Base-by-base conservation (phyloP, 2,329 filamentous ascomycete species). In the Exophiala spinifera region DNA sequence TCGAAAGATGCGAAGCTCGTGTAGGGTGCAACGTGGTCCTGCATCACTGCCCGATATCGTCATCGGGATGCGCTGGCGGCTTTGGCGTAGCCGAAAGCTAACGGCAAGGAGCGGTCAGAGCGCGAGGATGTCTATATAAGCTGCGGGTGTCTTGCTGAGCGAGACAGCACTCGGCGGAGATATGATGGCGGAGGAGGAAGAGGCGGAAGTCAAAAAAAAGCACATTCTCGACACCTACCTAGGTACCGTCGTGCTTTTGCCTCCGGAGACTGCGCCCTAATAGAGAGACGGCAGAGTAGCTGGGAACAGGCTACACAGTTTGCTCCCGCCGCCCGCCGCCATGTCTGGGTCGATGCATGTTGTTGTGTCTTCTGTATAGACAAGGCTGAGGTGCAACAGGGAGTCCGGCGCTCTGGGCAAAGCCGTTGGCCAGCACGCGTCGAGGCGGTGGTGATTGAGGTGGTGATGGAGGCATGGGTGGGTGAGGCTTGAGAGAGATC, bases 21-120 rank as follows among this genome's bases (percentile, higher is more conserved):
- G 51, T 55, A 57, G 28, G 54, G 54, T 49, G 57, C 57, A 57
- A 60, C 51, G 57, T 60, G 57, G 57, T 55, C 57, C 55, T 60
- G 57, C 57, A 57, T 39, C 20, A 52, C 46, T 55, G 49, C 57
- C 57, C 53, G 46, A 60, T 53, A 46, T 46, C 57, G 57, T 57
- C 57, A 60, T 60, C 40, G 52, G 42, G 42, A 42, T 60, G 57
- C 54, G 57, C 44, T 60, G 57, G 57, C 57, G 48, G 49, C 34
- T 43, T 60, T 56, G 51, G 52, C 51, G 43, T 47, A 49, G 25
- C 36, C 48, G 54, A 52, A 40, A 28, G 25, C 20, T 40, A 39
- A 13, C 55, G 47, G 53, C 54, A 60, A 60, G 49, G 15, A 42
- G 57, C 57, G 57, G 57, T 60, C 57, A 57, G 46, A 25, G 37